These are phyloP conservation scores for Penicillium dipodomyicola DNA, from an alignment of 495 filamentous ascomycete species.

Conservation along the genomic window DNA sequence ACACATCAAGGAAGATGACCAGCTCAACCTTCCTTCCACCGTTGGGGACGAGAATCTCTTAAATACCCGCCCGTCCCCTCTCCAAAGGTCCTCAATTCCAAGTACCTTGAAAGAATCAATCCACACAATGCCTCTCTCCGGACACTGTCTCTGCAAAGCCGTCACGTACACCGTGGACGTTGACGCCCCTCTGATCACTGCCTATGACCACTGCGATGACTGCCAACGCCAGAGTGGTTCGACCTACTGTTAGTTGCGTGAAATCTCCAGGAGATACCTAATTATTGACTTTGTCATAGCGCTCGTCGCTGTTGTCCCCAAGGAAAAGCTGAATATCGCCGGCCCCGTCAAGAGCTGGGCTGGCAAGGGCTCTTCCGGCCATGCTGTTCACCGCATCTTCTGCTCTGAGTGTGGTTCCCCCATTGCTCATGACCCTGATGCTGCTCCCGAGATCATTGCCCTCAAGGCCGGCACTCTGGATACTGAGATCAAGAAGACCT, in stretches of 20 bases:
- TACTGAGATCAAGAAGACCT: slow-evolving; percentile 60
- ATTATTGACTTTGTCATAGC: slow-evolving; percentile 37
- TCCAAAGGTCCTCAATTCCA: slow-evolving; percentile 32
- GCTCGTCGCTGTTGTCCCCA: slow-evolving; percentile 63
- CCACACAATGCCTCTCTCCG: slow-evolving; percentile 55
- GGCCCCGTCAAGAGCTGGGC: slow-evolving; percentile 63
- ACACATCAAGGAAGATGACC: neutral
- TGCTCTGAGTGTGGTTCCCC: slow-evolving; percentile 67
- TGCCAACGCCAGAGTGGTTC: slow-evolving; percentile 69
- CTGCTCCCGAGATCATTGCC: slow-evolving; percentile 64
- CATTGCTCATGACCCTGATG: slow-evolving; percentile 67
- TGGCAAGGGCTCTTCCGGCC: slow-evolving; percentile 53
- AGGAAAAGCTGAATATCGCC: slow-evolving; percentile 57
- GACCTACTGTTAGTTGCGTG: slow-evolving; percentile 55
- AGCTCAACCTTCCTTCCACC: neutral
- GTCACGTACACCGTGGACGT: slow-evolving; percentile 62
- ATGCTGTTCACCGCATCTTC: slow-evolving; percentile 63
- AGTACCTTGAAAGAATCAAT: slow-evolving; percentile 37
- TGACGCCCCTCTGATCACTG: slow-evolving; percentile 53
- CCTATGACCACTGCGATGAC: slow-evolving; percentile 71
- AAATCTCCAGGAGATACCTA: neutral
- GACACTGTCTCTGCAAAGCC: slow-evolving; percentile 69
- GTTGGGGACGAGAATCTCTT: slow-evolving; percentile 14
- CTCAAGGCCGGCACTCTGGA: slow-evolving; percentile 65
- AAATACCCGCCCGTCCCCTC: slow-evolving; percentile 26